Conservation (phyloP, 2,329 filamentous ascomycete species). For the Penicillium glabrum region DNA sequence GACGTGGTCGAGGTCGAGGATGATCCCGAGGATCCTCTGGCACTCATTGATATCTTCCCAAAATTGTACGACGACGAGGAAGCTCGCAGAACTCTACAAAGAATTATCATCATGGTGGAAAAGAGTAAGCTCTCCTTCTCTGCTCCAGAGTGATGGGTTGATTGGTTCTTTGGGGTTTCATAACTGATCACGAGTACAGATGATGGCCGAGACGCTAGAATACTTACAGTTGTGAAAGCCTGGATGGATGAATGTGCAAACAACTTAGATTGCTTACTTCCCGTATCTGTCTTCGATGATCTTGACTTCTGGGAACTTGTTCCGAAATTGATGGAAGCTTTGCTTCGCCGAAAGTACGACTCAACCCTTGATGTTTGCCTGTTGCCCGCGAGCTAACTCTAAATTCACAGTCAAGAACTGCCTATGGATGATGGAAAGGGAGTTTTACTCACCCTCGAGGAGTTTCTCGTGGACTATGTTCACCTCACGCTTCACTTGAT, state of each 20-base stretch:
- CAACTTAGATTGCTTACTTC: conserved; percentile 34
- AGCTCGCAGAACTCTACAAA: conserved; percentile 32
- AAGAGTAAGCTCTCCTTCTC: conserved; percentile 31
- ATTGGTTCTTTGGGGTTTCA: background rate
- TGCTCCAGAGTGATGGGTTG: background rate
- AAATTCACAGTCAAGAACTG: conserved; percentile 29
- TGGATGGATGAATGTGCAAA: conserved; percentile 44
- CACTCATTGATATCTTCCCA: conserved; percentile 40
- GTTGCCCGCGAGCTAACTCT: conserved; percentile 6
- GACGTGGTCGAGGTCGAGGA: conserved; percentile 39
- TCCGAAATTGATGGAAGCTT: conserved; percentile 39
- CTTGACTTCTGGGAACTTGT: conserved; percentile 48
- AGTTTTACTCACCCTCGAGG: conserved; percentile 36
- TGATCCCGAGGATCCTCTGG: conserved; percentile 26
- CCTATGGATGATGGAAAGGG: conserved; percentile 31
- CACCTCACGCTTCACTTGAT: conserved; percentile 43
- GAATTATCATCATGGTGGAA: conserved; percentile 35
- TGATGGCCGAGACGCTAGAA: conserved; percentile 27
- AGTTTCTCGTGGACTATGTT: conserved; percentile 42
- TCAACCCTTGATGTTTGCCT: background rate
- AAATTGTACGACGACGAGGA: conserved; percentile 27
- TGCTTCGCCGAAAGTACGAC: conserved; percentile 42
- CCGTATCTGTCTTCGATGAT: conserved; percentile 39
- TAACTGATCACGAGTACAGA: conserved; percentile 23
- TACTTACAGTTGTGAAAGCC: conserved; percentile 38